These are phyloP conservation scores for Phalaenopsis hybrid DNA, from an alignment of 116 monocot species.

Conservation along the genomic window DNA sequence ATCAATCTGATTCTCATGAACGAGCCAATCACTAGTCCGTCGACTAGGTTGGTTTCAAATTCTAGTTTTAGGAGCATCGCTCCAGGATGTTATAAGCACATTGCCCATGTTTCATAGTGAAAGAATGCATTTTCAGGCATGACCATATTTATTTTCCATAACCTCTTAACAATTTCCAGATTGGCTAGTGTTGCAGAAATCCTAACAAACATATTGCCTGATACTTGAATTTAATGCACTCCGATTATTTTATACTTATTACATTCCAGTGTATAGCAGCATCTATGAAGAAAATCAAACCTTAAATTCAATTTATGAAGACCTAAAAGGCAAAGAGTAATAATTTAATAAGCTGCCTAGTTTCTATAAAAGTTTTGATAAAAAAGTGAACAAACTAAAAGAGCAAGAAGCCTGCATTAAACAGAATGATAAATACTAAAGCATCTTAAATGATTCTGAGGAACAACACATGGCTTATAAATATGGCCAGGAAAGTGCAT, in stretches of 20 bases:
- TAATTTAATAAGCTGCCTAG: background rate
- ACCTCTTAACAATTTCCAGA: too few species aligned
- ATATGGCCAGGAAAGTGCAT: background rate
- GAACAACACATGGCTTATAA: background rate
- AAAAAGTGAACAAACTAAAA: background rate
- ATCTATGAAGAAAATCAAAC: slow-evolving; percentile 3
- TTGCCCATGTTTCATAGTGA: background rate
- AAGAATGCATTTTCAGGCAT: background rate
- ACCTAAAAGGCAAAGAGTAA: background rate
- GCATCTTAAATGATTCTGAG: background rate
- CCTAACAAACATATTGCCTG: background rate
- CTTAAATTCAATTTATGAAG: background rate
- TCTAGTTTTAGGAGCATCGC: background rate
- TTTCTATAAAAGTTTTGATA: background rate
- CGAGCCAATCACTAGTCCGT: background rate
- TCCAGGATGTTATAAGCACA: background rate
- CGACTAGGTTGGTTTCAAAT: background rate
- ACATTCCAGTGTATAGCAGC: background rate
- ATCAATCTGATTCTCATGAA: background rate
- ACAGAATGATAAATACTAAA: background rate
- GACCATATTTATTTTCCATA: background rate
- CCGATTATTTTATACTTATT: background rate
- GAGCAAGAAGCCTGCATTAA: background rate
- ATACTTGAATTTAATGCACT: background rate
- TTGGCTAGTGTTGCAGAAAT: background rate